phyloP scores from a whole-genome alignment of 352 stramenopile species.

The Thraustotheca clavata region DNA sequence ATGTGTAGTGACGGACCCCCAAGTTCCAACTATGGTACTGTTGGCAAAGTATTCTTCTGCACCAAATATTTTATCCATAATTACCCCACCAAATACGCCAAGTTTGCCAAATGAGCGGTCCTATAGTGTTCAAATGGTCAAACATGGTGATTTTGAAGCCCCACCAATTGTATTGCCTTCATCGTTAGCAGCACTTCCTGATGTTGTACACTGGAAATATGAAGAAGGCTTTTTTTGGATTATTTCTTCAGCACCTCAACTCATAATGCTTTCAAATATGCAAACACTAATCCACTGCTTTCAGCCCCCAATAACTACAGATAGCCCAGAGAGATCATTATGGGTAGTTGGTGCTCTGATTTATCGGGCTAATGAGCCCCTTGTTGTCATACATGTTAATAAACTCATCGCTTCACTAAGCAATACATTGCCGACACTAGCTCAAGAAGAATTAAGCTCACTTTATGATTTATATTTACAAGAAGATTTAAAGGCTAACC shows the following conservation, averaged over 20 bases:
- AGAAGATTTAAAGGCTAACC: background rate
- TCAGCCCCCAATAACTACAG: background rate
- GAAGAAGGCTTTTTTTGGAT: slow-evolving; percentile 7
- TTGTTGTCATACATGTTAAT: background rate
- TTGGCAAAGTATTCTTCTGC: background rate
- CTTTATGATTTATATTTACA: background rate
- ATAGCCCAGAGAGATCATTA: background rate
- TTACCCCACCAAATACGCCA: background rate
- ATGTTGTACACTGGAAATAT: background rate
- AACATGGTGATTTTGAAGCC: background rate
- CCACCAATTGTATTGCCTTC: background rate
- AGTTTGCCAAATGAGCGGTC: background rate
- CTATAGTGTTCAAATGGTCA: background rate
- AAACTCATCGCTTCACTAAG: background rate
- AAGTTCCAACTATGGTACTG: background rate
- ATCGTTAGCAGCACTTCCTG: no score
- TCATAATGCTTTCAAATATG: background rate
- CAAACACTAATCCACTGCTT: background rate
- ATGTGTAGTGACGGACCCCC: background rate
- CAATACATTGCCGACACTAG: background rate
- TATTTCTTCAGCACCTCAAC: background rate
- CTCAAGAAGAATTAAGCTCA: background rate
- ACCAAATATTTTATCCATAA: background rate
- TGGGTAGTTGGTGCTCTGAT: background rate
- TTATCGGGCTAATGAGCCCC: background rate